These are phyloP conservation scores for Fagopyrum tataricum DNA, from an alignment of 148 eudicot species.

Conservation along the genomic window DNA sequence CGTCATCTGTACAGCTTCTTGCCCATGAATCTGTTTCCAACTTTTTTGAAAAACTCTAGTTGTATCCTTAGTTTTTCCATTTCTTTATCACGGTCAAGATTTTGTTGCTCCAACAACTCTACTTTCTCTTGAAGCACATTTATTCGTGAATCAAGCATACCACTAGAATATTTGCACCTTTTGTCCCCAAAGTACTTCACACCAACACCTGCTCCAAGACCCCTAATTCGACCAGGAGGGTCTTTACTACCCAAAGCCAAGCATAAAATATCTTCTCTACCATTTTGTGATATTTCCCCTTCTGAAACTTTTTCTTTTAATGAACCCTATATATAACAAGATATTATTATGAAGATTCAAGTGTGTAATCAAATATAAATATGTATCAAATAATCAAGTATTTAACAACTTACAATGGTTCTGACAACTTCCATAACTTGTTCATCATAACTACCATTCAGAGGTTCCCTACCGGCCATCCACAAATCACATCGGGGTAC, in stretches of 20 bases:
- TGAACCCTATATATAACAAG: not conserved
- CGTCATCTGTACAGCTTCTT: no score
- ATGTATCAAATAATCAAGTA: not conserved
- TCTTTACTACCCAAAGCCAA: not conserved
- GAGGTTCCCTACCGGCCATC: not conserved
- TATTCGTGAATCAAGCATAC: not conserved
- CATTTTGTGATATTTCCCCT: not conserved
- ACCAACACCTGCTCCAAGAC: slow-evolving; percentile 1
- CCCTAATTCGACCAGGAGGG: not conserved
- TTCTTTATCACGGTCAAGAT: not conserved
- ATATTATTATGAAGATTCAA: not conserved
- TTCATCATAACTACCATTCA: not conserved
- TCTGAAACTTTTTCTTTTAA: not conserved
- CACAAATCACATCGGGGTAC: not conserved
- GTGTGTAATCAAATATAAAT: not conserved
- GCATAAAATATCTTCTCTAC: not conserved
- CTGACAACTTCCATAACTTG: not conserved
- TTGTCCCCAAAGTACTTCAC: not conserved
- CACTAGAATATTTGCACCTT: not conserved
- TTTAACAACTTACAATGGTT: not conserved
- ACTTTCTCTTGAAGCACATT: not conserved
- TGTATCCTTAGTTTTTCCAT: no score
- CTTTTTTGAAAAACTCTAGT: no score
- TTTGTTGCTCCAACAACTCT: not conserved
- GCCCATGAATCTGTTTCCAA: no score